Conservation (phyloP, 2,329 filamentous ascomycete genomes). For the Nemania bipapillata region DNA sequence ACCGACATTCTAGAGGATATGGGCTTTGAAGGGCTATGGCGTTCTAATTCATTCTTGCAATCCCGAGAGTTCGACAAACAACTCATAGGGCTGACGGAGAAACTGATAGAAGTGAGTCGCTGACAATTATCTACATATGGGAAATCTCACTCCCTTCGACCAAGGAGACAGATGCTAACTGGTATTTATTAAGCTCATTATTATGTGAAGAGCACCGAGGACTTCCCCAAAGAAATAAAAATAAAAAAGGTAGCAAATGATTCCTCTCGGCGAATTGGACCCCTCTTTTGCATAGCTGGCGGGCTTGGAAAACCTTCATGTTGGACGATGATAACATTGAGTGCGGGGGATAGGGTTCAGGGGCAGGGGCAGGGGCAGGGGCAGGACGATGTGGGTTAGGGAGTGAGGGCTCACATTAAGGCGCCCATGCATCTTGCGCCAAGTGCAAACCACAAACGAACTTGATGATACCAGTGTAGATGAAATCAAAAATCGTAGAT, state of each 20-base stretch:
- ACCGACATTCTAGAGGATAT: constrained; percentile 67
- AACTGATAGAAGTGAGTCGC: constrained; percentile 67
- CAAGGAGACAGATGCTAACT: constrained; percentile 28
- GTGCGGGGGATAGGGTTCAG: not conserved
- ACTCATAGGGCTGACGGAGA: constrained; percentile 67
- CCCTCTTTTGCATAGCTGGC: constrained; percentile 20
- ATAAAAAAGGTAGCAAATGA: not conserved
- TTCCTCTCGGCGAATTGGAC: not conserved
- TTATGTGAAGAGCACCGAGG: constrained; percentile 28
- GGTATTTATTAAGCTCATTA: constrained; percentile 36
- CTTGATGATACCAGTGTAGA: constrained; percentile 1
- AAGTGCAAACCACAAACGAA: constrained; percentile 1
- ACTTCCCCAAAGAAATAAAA: no score
- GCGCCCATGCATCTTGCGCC: not conserved
- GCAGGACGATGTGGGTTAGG: not conserved
- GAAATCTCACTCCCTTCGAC: not conserved
- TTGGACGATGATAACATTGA: not conserved
- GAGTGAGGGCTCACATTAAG: not conserved
- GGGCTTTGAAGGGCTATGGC: constrained; percentile 73
- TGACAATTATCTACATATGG: not conserved
- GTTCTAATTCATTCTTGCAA: constrained; percentile 63
- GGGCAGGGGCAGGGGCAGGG: not conserved
- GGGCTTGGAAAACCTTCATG: not conserved
- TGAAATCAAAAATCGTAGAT: not conserved
- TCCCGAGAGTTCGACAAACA: constrained; percentile 62